These are phyloP conservation scores for Chlorella sp. DNA, from an alignment of 139 green algal species.

Conservation along the genomic window DNA sequence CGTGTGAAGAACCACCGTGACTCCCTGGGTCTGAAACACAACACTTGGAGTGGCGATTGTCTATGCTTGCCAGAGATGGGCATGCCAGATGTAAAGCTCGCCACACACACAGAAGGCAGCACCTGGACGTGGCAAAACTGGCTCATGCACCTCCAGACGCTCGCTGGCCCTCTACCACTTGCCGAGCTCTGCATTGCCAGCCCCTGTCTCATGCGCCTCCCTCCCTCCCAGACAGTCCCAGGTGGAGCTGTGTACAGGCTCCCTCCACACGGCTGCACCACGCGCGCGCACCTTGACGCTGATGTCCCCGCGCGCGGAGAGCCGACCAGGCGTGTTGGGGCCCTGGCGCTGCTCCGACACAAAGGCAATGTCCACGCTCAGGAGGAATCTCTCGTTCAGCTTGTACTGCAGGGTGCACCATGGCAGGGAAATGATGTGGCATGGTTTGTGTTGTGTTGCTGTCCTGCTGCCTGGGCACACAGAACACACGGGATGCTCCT, in stretches of 20 bases:
- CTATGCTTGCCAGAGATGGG: background rate
- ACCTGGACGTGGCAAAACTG: too few relatives aligned
- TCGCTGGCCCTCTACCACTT: too few relatives aligned
- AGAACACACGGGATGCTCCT: too few relatives aligned
- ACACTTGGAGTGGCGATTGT: background rate
- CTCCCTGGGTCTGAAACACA: background rate
- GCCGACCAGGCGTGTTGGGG: background rate
- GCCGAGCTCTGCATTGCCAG: too few relatives aligned
- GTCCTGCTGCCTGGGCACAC: too few relatives aligned
- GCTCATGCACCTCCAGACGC: too few relatives aligned
- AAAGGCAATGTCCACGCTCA: conserved; percentile 4
- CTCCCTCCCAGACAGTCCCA: too few relatives aligned
- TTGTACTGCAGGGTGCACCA: background rate
- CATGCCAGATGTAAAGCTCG: background rate
- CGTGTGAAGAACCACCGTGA: background rate
- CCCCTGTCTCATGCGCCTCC: too few relatives aligned
- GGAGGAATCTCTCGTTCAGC: conserved; percentile 10
- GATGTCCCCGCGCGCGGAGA: background rate
- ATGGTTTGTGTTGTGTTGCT: too few relatives aligned
- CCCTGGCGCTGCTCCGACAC: background rate
- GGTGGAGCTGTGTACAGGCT: background rate
- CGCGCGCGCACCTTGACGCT: background rate
- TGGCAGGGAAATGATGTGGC: too few relatives aligned
- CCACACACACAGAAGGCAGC: background rate
- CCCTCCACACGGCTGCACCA: too few relatives aligned